Conservation (phyloP, 129 eudicot species). For the Flaveria trinervia region DNA sequence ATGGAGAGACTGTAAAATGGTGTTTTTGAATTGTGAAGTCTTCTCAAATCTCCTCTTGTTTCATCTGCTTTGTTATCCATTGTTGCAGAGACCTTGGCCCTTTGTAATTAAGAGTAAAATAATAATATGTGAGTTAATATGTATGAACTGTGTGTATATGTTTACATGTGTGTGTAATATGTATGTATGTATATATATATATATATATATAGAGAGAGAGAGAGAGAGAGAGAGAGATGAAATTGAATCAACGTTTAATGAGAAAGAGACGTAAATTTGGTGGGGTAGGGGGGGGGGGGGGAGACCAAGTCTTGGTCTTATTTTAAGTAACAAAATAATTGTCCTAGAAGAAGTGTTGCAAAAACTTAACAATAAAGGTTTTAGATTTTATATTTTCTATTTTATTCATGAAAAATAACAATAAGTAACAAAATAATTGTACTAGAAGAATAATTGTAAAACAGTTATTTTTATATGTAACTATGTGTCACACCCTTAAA, state of each 20-base stretch:
- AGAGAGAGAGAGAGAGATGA: not conserved
- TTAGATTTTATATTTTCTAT: not conserved
- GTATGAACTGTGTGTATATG: not conserved
- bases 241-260: not conserved
- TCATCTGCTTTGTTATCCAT: slow-evolving; percentile 24
- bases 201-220: not conserved
- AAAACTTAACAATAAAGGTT: not conserved
- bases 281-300: not conserved
- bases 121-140: not conserved
- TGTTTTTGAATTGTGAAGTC: not conserved
- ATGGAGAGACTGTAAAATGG: slow-evolving; percentile 12
- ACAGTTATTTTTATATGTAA: too few species aligned
- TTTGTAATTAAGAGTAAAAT: not conserved
- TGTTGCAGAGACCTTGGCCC: not conserved
- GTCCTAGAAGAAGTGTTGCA: too few species aligned
- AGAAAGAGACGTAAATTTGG: not conserved
- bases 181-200: not conserved
- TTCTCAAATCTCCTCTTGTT: not conserved
- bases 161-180: not conserved
- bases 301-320: not conserved
- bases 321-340: not conserved
- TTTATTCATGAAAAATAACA: not conserved
- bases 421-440: not conserved
- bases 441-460: too few species aligned
- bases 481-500: too few species aligned